A percentile compares a stretch with the other conserved stretches of the same genome.
Conservation (phyloP, 2,329 filamentous ascomycete species). For the Thelonectria discophora region DNA sequence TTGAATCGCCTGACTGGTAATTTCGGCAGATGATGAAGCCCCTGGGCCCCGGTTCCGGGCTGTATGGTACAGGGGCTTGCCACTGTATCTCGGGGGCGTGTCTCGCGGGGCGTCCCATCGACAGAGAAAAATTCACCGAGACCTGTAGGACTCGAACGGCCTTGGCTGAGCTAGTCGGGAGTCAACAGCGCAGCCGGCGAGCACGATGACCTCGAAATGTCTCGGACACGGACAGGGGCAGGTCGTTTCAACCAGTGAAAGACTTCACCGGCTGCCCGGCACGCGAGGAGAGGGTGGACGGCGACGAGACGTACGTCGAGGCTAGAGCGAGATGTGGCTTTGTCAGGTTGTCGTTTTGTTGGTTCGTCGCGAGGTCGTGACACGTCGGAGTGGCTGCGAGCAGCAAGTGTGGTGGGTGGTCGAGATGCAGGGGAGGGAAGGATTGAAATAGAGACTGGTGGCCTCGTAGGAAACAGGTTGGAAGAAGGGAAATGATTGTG, state of each 20-base stretch:
- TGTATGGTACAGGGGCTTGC: not conserved
- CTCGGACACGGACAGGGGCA: conserved; percentile 4
- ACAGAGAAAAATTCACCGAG: conserved; percentile 11
- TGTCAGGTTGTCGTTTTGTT: conserved; percentile 3
- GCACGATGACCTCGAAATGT: not conserved
- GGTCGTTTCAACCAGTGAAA: conserved; percentile 3
- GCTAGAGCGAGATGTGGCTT: not conserved
- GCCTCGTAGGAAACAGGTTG: too few species aligned
- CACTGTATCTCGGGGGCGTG: conserved; percentile 4
- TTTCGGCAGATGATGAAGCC: not conserved
- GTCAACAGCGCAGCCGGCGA: not conserved
- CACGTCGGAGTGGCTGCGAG: conserved; percentile 5
- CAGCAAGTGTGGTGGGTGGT: not conserved
- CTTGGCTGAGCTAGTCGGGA: not conserved
- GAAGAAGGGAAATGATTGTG: not conserved
- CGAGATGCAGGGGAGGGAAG: not conserved
- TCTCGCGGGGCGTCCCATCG: not conserved
- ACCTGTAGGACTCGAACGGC: not conserved
- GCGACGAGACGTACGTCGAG: not conserved
- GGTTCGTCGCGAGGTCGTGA: conserved; percentile 15
- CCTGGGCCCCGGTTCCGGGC: not conserved
- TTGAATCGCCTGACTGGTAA: not conserved
- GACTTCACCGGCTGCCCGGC: conserved; percentile 1
- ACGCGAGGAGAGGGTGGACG: not conserved
- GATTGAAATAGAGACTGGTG: not conserved